phyloP scores from a whole-genome alignment of 208 protist species.

The Spongospora subterranea region DNA sequence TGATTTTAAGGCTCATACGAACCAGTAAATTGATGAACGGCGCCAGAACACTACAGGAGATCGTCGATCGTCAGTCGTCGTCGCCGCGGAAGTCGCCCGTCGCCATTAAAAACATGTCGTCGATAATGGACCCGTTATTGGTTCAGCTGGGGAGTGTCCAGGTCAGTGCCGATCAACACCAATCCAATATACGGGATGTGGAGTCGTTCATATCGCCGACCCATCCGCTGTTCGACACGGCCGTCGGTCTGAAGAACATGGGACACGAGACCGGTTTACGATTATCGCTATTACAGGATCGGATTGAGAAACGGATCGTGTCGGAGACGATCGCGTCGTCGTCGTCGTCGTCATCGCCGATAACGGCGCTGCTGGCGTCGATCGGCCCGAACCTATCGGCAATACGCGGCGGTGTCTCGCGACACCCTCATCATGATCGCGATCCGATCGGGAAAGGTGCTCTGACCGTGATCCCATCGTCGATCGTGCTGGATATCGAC shows the following conservation, averaged over 20 bases:
- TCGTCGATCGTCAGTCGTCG: too few species aligned
- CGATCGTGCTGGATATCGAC: neutral
- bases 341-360: neutral
- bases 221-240: slow-evolving; percentile 39
- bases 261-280: neutral
- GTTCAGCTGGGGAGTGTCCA: neutral
- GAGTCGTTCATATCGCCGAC: neutral
- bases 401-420: neutral
- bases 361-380: neutral
- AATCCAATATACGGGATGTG: neutral
- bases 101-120: neutral
- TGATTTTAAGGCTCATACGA: neutral
- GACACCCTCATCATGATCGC: neutral
- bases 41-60: neutral
- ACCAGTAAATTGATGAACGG: neutral
- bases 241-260: neutral
- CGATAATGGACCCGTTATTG: neutral
- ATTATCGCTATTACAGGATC: neutral
- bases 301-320: slow-evolving; percentile 17
- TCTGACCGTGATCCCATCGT: neutral
- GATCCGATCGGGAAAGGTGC: neutral
- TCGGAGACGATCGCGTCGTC: neutral
- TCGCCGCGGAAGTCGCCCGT: too few species aligned
- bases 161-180: neutral
- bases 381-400: neutral